These are phyloP conservation scores for Puya raimondii DNA, from an alignment of 176 grass and related monocot genomes.

Conservation along the genomic window DNA sequence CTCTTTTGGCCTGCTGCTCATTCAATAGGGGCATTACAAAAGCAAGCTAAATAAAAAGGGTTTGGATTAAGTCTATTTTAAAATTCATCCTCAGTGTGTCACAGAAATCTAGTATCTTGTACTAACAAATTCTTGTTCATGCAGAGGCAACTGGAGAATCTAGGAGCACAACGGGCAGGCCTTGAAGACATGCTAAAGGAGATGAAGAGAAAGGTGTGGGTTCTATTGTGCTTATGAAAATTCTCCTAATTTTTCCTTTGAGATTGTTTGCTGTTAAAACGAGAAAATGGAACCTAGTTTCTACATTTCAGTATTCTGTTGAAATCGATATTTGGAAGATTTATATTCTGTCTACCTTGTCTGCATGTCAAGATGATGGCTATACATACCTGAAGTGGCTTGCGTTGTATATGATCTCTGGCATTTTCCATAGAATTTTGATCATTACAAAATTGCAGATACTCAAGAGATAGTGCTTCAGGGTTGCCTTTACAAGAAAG, in stretches of 20 bases:
- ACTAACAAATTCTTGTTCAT: slow-evolving; percentile 10
- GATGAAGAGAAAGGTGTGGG: slow-evolving; percentile 89
- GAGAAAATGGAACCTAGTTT: not conserved
- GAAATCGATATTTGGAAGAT: not conserved
- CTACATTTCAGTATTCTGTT: not conserved
- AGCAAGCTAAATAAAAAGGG: too few species aligned
- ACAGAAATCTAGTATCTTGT: too few species aligned
- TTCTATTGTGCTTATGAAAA: not conserved
- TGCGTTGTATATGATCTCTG: not conserved
- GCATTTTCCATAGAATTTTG: too few species aligned
- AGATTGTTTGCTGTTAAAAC: not conserved
- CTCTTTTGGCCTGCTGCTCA: too few species aligned
- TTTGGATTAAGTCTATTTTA: too few species aligned
- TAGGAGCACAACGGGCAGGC: slow-evolving; percentile 89
- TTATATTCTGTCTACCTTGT: not conserved
- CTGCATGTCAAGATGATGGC: not conserved
- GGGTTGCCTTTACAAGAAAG: too few species aligned
- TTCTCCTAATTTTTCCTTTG: not conserved
- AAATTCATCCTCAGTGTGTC: too few species aligned
- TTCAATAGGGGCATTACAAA: too few species aligned
- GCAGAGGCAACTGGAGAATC: slow-evolving; percentile 93
- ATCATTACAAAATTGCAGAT: too few species aligned
- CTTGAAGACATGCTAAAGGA: slow-evolving; percentile 99
- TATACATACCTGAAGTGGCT: not conserved
- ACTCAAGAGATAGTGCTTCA: too few species aligned